Evolutionary conservation across 140 eudicot species (phyloP), one percentile per base, ranked within the genome.

Genomic region (Cichorium intybus): DNA sequence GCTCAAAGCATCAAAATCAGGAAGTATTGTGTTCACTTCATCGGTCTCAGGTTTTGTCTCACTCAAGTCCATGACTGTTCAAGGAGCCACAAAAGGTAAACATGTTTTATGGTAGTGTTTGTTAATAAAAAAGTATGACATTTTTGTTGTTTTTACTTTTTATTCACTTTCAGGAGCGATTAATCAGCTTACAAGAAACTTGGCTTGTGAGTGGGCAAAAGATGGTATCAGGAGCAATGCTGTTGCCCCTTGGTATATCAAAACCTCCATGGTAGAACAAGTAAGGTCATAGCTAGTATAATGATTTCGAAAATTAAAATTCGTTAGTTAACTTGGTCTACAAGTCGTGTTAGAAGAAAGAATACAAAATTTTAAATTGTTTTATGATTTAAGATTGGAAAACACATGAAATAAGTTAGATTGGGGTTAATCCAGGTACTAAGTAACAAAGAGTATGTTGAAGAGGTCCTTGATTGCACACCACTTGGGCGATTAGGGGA

Each of bases 61-160:
- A 14, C 85, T 91, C 28, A 80, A 86, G 47, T 82, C 88, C 26
- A 73, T 87, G 85, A 82, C 95, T 45, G 76, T 83, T 27, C 92
- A 87, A 69, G 90, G 94, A 75, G 95, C 96, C 62, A 80, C 91
- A 24, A 91, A 87, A 75, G 97, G 97, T 90, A 73, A 62, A 21
- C 18, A 11, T 10, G 18, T 4, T n/a, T 34, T 37, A 24, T 22
- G 6, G 17, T 33, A 15, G 22, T 17, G 10, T 20, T 51, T 70
- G 34, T 50, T 17, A 41, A 39, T 34, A 11, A 65, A 46, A 58
- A 7, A 7, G 8, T 23, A 28, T 29, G 24, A 4, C 23, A 48
- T 69, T 11, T 22, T 4, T 37, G 7, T 9, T 37, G 48, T 34
- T 6, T 27, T 70, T 20, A 27, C 24, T 6, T 27, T 70, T 20